These are phyloP conservation scores for Endoconidiophora laricicola DNA, from an alignment of 2,329 filamentous ascomycete species.

Conservation along the genomic window DNA sequence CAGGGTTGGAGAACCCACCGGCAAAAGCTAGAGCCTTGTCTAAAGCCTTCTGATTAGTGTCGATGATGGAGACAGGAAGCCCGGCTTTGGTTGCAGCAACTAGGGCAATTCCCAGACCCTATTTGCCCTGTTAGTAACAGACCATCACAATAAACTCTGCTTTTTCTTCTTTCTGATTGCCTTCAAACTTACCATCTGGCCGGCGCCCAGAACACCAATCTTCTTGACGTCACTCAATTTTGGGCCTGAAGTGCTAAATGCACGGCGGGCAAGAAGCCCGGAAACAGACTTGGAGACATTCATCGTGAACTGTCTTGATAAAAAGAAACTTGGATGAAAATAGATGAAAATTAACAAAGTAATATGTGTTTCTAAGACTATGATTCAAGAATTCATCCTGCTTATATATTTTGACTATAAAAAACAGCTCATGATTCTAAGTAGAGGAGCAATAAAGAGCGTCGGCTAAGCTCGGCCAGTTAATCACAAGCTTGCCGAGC, in stretches of 20 bases:
- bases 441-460: too few relatives aligned
- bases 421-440: neutral
- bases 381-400: too few relatives aligned
- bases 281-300: neutral
- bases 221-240: conserved; percentile 54
- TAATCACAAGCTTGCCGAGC: neutral
- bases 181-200: conserved; percentile 63
- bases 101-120: conserved; percentile 92
- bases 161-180: neutral
- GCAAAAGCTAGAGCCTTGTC: conserved; percentile 85
- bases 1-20: conserved; percentile 30
- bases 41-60: conserved; percentile 67
- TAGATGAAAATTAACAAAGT: neutral
- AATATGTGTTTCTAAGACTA: too few relatives aligned
- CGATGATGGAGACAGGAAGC: conserved; percentile 72
- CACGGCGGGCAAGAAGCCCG: conserved; percentile 24
- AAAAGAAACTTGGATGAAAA: conserved; percentile 12
- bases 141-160: neutral
- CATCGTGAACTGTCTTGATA: conserved; percentile 5
- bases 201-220: conserved; percentile 82
- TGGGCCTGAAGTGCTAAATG: conserved; percentile 54
- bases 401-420: neutral
- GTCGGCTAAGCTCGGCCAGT: conserved; percentile 29
- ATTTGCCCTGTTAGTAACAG: conserved; percentile 9
- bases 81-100: conserved; percentile 75